Evolutionary conservation across 805 yeast species (phyloP).

Genomic region (Ascoidea tarda): DNA sequence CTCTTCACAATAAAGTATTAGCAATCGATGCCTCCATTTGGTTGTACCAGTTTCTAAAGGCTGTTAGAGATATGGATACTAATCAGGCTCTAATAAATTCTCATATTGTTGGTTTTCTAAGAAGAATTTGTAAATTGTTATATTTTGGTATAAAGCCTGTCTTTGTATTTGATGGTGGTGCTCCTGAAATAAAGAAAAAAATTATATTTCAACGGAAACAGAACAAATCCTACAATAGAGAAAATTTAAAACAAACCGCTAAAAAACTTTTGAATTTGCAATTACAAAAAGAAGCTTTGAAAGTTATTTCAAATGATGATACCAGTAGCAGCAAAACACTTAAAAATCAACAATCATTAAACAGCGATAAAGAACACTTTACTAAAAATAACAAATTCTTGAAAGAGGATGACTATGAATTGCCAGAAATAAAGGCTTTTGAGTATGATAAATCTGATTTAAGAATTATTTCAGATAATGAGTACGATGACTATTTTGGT

Average conservation of each 20-base stretch:
- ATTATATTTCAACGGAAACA: slow-evolving; percentile 67
- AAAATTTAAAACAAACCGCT: slow-evolving; percentile 62
- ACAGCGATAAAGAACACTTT: slow-evolving; percentile 3
- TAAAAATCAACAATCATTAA: slow-evolving; percentile 1
- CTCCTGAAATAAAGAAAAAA: slow-evolving; percentile 66
- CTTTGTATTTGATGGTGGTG: slow-evolving; percentile 93
- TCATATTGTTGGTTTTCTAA: slow-evolving; percentile 89
- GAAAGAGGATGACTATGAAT: slow-evolving; percentile 69
- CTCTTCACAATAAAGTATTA: slow-evolving; percentile 58
- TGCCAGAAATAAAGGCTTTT: slow-evolving; percentile 57
- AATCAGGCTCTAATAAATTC: slow-evolving; percentile 47
- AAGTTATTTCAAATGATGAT: slow-evolving; percentile 4
- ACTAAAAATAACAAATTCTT: slow-evolving; percentile 21
- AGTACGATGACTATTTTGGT: slow-evolving; percentile 44
- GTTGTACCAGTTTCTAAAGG: slow-evolving; percentile 94
- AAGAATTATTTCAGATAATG: slow-evolving; percentile 63
- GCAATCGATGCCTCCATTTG: slow-evolving; percentile 99
- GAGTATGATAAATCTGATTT: slow-evolving; percentile 42
- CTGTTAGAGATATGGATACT: slow-evolving; percentile 60
- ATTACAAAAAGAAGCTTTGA: slow-evolving; percentile 41
- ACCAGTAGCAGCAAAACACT: slow-evolving; percentile 2
- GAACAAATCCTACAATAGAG: slow-evolving; percentile 59
- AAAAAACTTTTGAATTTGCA: slow-evolving; percentile 69
- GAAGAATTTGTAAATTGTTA: slow-evolving; percentile 81
- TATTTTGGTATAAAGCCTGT: slow-evolving; percentile 82